These are phyloP conservation scores for Pseudocercospora musae DNA, from an alignment of 2,329 filamentous ascomycete species.

Conservation along the genomic window DNA sequence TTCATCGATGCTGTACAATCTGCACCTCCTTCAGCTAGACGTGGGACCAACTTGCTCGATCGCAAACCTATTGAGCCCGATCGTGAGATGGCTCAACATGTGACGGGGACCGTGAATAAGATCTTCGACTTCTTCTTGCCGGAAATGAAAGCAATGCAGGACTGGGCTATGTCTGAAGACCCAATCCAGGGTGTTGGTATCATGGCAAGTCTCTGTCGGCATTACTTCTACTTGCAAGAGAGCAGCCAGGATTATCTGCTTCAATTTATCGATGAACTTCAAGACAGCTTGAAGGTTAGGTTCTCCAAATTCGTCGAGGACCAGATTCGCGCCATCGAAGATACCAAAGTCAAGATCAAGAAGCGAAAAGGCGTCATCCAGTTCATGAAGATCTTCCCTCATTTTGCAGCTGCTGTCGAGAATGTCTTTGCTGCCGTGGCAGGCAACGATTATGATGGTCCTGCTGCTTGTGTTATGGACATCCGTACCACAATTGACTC, in stretches of 20 bases:
- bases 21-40: conserved; percentile 63
- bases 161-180: conserved; percentile 78
- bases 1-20: conserved; percentile 76
- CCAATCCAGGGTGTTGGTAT: conserved; percentile 90
- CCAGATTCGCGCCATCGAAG: conserved; percentile 91
- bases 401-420: conserved; percentile 78
- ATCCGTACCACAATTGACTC: conserved; percentile 77
- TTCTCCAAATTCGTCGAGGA: conserved; percentile 91
- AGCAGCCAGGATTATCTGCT: conserved; percentile 92
- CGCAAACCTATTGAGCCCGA: conserved; percentile 84
- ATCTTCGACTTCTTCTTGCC: conserved; percentile 78
- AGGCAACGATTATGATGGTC: conserved; percentile 47
- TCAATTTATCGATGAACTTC: conserved; percentile 71
- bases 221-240: conserved; percentile 74
- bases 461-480: conserved; percentile 49
- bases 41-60: conserved; percentile 67
- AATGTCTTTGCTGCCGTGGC: conserved; percentile 64
- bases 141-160: conserved; percentile 74
- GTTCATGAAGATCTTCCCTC: conserved; percentile 90
- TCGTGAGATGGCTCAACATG: conserved; percentile 75
- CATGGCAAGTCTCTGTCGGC: conserved; percentile 74
- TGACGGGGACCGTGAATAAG: conserved; percentile 84
- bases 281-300: conserved; percentile 64
- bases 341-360: conserved; percentile 98
- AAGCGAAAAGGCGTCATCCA: conserved; percentile 95